Percentiles rank a stretch among this genome's conserved stretches.
Evolutionary conservation across 805 yeast species (phyloP).

Genomic region (Cyberlindnera petersonii): DNA sequence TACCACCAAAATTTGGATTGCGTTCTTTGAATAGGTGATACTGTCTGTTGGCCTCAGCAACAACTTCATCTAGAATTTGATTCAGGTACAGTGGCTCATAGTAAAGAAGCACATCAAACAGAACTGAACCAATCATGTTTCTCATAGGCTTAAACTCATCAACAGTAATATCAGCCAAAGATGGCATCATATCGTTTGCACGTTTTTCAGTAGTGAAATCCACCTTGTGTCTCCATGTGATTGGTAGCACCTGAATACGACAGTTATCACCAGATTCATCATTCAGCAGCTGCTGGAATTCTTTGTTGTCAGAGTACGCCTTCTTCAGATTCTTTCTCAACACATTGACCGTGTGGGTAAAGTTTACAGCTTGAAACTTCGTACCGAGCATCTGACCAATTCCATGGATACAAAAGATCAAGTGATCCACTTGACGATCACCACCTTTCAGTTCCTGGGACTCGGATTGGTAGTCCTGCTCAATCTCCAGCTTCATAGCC

Average conservation of each 20-base stretch:
- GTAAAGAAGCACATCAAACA: constrained; percentile 76
- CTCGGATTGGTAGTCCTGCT: constrained; percentile 44
- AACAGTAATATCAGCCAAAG: constrained; percentile 67
- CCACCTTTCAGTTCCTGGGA: constrained; percentile 39
- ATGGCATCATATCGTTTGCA: constrained; percentile 48
- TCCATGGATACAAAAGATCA: constrained; percentile 90
- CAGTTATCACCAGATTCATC: constrained; percentile 42
- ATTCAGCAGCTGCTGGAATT: constrained; percentile 34
- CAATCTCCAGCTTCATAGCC: constrained; percentile 49
- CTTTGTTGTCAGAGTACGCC: constrained; percentile 40
- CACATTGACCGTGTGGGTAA: constrained; percentile 76
- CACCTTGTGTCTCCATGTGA: constrained; percentile 83
- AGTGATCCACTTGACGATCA: constrained; percentile 52
- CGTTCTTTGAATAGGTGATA: constrained; percentile 53
- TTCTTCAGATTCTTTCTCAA: constrained; percentile 52
- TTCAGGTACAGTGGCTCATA: constrained; percentile 66
- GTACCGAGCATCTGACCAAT: constrained; percentile 87
- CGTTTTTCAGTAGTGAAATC: constrained; percentile 52
- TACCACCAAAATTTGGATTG: constrained; percentile 75
- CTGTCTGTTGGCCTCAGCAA: constrained; percentile 57
- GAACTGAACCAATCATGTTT: constrained; percentile 78
- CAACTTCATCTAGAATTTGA: constrained; percentile 60
- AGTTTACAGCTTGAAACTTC: constrained; percentile 75
- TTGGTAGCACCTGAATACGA: constrained; percentile 80
- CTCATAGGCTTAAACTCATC: constrained; percentile 76